A percentile compares a stretch with the other conserved stretches of the same genome.
Conservation (phyloP, 495 filamentous ascomycete genomes). For the Barbatosphaeria neglecta region DNA sequence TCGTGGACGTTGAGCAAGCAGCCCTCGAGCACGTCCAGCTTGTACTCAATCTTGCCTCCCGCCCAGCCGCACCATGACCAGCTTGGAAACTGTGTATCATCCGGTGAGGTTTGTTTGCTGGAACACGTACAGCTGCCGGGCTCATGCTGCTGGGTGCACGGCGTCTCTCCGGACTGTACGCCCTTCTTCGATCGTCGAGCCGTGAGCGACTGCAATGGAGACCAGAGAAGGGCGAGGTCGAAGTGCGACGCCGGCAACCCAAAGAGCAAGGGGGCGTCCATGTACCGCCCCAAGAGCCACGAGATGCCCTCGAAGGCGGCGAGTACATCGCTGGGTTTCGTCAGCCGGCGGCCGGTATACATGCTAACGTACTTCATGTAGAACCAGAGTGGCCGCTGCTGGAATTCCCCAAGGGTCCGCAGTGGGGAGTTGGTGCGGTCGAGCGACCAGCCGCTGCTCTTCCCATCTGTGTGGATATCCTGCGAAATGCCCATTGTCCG, state of each 20-base stretch:
- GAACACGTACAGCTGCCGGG: too few species aligned
- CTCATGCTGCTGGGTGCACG: too few species aligned
- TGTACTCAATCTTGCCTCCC: conserved; percentile 11
- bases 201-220: background rate
- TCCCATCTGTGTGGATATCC: conserved; percentile 11
- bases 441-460: conserved; percentile 13
- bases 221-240: conserved; percentile 19
- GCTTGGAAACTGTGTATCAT: conserved; percentile 14
- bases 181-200: background rate
- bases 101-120: background rate
- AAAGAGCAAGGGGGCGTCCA: conserved; percentile 9
- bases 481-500: conserved; percentile 12
- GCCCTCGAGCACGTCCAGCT: conserved; percentile 9
- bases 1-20: conserved; percentile 14
- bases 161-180: background rate
- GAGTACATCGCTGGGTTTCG: conserved; percentile 16
- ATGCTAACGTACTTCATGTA: conserved; percentile 13
- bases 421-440: conserved; percentile 8
- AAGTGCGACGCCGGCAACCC: conserved; percentile 22
- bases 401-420: conserved; percentile 11
- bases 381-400: conserved; percentile 10
- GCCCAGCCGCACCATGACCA: conserved; percentile 28
- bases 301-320: conserved; percentile 18
- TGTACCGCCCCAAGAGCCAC: conserved; percentile 6
- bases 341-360: conserved; percentile 17